Evolutionary conservation across 2,329 filamentous ascomycete genomes (phyloP).

Genomic region (Ceratocystis ficicola): DNA sequence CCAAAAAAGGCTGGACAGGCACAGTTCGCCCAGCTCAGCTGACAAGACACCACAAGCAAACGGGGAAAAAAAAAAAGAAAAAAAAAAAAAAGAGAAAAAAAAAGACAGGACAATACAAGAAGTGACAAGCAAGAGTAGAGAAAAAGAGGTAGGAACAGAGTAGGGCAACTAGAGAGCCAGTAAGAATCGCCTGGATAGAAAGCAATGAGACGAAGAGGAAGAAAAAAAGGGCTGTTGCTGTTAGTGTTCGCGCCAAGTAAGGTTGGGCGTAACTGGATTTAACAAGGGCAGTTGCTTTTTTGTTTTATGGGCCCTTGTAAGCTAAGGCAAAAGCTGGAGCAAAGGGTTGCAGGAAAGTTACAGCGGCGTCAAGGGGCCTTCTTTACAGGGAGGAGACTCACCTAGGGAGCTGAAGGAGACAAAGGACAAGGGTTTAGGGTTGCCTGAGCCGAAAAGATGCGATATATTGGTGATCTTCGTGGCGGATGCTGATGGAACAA

Average conservation of each 20-base stretch:
- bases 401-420: background rate
- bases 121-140: background rate
- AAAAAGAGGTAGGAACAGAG: background rate
- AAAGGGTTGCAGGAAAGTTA: background rate
- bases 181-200: no score
- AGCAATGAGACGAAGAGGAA: background rate
- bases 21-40: background rate
- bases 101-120: background rate
- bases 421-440: background rate
- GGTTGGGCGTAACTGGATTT: background rate
- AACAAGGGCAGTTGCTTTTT: background rate
- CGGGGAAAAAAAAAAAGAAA: background rate
- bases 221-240: background rate
- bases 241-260: background rate
- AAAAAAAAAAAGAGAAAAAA: background rate
- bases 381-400: background rate
- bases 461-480: background rate
- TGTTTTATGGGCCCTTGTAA: background rate
- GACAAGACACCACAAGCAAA: background rate
- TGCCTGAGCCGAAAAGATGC: background rate
- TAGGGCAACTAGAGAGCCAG: no score
- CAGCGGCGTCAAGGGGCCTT: background rate
- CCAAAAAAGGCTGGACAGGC: background rate
- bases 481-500: background rate
- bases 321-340: background rate